A percentile compares a stretch with the other conserved stretches of the same genome.
These are phyloP conservation scores for Epichloe coenophiala DNA, from an alignment of 2,329 filamentous ascomycete genomes.

Conservation along the genomic window DNA sequence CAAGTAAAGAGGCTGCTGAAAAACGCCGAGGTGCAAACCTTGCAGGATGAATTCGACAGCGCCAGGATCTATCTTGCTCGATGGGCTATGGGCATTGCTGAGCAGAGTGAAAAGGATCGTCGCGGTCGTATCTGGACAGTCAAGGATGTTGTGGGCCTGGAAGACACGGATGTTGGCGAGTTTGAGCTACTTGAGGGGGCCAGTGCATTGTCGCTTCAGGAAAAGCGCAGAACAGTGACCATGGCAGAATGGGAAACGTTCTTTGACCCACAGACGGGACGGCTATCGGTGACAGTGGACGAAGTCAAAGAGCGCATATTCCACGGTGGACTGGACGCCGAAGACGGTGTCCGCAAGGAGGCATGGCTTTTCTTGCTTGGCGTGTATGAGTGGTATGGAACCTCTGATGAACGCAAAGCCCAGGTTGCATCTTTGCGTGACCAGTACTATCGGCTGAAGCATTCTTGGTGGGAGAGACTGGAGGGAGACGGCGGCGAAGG, in stretches of 20 bases:
- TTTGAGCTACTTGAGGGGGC: conserved; percentile 87
- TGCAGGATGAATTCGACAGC: conserved; percentile 96
- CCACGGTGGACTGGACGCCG: conserved; percentile 76
- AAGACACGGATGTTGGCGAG: conserved; percentile 87
- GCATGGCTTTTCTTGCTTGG: conserved; percentile 92
- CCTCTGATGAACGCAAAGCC: conserved; percentile 68
- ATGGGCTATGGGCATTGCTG: conserved; percentile 98
- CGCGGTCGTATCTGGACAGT: conserved; percentile 87
- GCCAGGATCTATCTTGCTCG: conserved; percentile 85
- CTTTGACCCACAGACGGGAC: conserved; percentile 65
- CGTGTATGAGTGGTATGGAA: conserved; percentile 88
- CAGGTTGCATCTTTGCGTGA: conserved; percentile 77
- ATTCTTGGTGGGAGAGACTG: conserved; percentile 89
- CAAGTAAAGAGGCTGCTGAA: conserved; percentile 74
- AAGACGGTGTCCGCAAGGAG: conserved; percentile 89
- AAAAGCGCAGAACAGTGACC: conserved; percentile 64
- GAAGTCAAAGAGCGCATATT: conserved; percentile 97
- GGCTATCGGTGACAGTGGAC: conserved; percentile 66
- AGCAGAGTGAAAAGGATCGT: conserved; percentile 83
- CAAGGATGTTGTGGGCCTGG: conserved; percentile 80
- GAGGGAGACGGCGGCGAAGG: conserved; percentile 67
- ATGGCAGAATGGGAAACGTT: conserved; percentile 82
- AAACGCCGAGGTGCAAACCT: conserved; percentile 85
- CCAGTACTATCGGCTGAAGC: conserved; percentile 88
- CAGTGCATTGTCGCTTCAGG: conserved; percentile 58